A percentile compares a stretch with the other conserved stretches of the same genome.
These are phyloP conservation scores for Mitragyna speciosa DNA, from an alignment of 257 asterid species.

Conservation along the genomic window DNA sequence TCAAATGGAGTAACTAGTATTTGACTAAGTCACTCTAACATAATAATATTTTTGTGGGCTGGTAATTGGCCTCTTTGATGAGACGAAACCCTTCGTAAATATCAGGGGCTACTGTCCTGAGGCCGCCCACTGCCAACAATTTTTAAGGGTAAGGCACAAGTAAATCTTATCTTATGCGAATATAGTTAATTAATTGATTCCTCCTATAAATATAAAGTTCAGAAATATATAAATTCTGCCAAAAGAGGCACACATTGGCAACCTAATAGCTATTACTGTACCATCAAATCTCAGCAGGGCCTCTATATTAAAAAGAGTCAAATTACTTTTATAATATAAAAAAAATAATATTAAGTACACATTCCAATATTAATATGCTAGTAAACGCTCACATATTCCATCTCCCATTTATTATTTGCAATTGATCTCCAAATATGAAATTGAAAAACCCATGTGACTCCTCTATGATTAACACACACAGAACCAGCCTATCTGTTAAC, in stretches of 20 bases:
- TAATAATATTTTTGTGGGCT: neutral
- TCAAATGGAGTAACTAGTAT: no score
- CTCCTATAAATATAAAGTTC: neutral
- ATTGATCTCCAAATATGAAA: slow-evolving; percentile 1
- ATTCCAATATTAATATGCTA: neutral
- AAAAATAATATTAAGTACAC: neutral
- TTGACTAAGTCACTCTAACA: neutral
- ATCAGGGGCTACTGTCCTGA: neutral
- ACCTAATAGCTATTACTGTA: neutral
- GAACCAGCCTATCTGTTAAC: neutral
- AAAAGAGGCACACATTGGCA: neutral
- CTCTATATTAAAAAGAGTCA: neutral
- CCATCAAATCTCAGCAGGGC: neutral
- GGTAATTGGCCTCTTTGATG: neutral
- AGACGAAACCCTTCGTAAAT: neutral
- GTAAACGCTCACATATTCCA: neutral
- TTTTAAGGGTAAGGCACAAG: neutral
- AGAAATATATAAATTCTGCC: neutral
- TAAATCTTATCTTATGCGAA: no score
- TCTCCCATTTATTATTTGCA: slow-evolving; percentile 3
- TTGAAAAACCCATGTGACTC: slow-evolving; percentile 26
- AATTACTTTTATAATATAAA: neutral
- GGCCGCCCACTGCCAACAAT: no score
- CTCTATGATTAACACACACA: neutral
- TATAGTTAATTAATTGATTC: no score